Percentiles rank a stretch among this genome's conserved stretches.
Evolutionary conservation across 2,329 filamentous ascomycete genomes (phyloP).

Genomic region (Claviceps sp.): DNA sequence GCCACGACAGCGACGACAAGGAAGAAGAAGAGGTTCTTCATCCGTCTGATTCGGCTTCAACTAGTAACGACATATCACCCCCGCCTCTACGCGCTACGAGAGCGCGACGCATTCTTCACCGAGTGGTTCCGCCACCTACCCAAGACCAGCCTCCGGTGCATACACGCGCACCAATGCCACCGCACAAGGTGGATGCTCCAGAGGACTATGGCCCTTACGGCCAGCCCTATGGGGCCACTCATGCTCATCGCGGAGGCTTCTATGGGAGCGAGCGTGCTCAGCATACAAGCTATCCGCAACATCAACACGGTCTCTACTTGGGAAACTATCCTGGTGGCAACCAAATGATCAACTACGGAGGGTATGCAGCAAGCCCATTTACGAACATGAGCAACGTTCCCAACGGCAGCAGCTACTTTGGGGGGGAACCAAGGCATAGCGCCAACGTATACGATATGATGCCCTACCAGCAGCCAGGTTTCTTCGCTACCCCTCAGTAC

Average conservation of each 20-base stretch:
- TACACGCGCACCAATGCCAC: conserved; percentile 28
- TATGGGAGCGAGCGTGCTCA: conserved; percentile 14
- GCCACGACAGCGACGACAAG: not conserved
- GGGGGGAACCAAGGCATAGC: conserved; percentile 19
- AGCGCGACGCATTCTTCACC: conserved; percentile 18
- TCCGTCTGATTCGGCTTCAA: conserved; percentile 46
- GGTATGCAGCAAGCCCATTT: conserved; percentile 29
- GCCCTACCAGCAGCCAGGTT: conserved; percentile 28
- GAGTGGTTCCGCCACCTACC: conserved; percentile 21
- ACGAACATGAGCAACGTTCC: conserved; percentile 25
- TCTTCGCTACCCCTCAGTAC: conserved; percentile 8
- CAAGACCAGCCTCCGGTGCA: conserved; percentile 25
- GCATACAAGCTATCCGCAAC: conserved; percentile 30
- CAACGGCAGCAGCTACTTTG: conserved; percentile 28
- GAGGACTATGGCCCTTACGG: conserved; percentile 42
- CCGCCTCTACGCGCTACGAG: conserved; percentile 8
- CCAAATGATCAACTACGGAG: conserved; percentile 35
- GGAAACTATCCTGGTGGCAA: conserved; percentile 22
- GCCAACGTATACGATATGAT: conserved; percentile 36
- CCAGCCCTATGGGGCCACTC: conserved; percentile 9
- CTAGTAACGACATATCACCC: conserved; percentile 20
- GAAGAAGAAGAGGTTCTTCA: conserved; percentile 33
- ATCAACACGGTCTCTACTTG: conserved; percentile 32
- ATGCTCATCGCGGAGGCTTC: conserved; percentile 16
- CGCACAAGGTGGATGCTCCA: conserved; percentile 50